Percentiles rank a stretch among this genome's conserved stretches.
Conservation (phyloP, 2,329 filamentous ascomycete species). For the Cercospora nicotianae region DNA sequence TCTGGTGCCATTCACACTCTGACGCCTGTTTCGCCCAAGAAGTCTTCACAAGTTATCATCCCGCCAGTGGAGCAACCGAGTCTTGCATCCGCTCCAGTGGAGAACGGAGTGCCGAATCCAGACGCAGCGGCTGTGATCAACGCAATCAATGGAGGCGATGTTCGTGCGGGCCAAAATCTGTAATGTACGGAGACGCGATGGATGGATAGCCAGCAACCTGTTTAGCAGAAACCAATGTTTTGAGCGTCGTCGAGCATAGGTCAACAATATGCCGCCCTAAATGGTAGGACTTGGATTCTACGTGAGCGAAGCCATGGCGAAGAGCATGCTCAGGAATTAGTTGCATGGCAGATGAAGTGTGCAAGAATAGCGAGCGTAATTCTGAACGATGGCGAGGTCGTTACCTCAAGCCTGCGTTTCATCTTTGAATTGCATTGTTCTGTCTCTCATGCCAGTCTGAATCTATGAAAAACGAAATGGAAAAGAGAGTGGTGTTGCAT, state of each 20-base stretch:
- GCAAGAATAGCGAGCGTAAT: not conserved
- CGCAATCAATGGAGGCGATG: not conserved
- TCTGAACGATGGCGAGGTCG: not conserved
- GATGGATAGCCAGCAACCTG: not conserved
- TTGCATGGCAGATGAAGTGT: not conserved
- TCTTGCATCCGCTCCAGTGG: not conserved
- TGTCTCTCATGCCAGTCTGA: slow-evolving; percentile 4
- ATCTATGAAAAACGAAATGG: slow-evolving; percentile 9
- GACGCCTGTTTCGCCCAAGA: slow-evolving; percentile 10
- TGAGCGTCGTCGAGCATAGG: not conserved
- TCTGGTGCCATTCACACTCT: slow-evolving; percentile 13
- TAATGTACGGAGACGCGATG: not conserved
- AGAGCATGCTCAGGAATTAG: not conserved
- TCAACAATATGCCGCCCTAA: not conserved
- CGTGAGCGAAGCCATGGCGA: not conserved
- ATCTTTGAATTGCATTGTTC: not conserved
- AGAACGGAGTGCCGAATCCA: slow-evolving; percentile 1
- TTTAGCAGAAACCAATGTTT: not conserved
- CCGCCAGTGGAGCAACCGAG: slow-evolving; percentile 5
- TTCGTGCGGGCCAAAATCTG: not conserved
- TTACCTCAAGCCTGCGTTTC: not conserved
- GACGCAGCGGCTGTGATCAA: not conserved
- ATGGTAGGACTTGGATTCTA: not conserved
- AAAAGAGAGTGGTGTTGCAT: slow-evolving; percentile 10
- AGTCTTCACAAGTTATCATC: slow-evolving; percentile 17